Evolutionary conservation across 371 early-diverging fungal genomes (phyloP), one percentile per base, ranked within the genome.

Genomic region (Batrachochytrium dendrobatidis): DNA sequence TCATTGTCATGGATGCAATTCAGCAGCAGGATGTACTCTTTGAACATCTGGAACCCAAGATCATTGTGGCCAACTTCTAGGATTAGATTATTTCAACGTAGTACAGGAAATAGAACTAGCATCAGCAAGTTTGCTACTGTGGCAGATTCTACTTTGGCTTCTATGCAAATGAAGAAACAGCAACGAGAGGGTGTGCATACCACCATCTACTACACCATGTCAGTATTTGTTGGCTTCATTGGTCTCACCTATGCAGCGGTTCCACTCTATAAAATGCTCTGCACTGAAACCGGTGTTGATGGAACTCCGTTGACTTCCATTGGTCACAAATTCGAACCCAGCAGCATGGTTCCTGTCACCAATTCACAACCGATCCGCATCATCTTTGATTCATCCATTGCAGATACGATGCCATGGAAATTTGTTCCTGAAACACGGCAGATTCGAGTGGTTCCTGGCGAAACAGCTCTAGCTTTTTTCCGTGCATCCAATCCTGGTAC

Each of bases 401-500:
- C 91, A 0, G 87, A 88, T 25, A 58, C 84, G 10, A 76, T 97
- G 69, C 81, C 88, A 24, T 97, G 98, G 98, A 79, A 82, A 10
- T 95, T 97, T 65, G 79, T 78, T 56, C 98, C 98, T 0, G 88
- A 92, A 65, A 87, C 92, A 34, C 80, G 83, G 15, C 85, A 88
- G 55, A 83, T 97, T 34, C 73, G 73, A 17, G 90, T 95, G 20
- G 81, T 90, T 1, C 98, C 98, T 8, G 98, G 98, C 1, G 97
- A 98, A 64, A 96, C 98, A 0, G 92, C 95, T 6, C 68, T 98
- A 63, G 93, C 96, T 3, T 98, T 98, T 66, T 98, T 89, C 77
- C 88, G 85, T 30, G 99, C 99, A n/a, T 82, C 86, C 63, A 96
- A 94, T 73, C 80, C 83, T 32, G 84, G 90, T n/a, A 81, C 87